A percentile compares a stretch with the other conserved stretches of the same genome.
These are phyloP conservation scores for Arxiozyma slooffiae DNA, from an alignment of 1,139 yeast genomes.

Conservation along the genomic window DNA sequence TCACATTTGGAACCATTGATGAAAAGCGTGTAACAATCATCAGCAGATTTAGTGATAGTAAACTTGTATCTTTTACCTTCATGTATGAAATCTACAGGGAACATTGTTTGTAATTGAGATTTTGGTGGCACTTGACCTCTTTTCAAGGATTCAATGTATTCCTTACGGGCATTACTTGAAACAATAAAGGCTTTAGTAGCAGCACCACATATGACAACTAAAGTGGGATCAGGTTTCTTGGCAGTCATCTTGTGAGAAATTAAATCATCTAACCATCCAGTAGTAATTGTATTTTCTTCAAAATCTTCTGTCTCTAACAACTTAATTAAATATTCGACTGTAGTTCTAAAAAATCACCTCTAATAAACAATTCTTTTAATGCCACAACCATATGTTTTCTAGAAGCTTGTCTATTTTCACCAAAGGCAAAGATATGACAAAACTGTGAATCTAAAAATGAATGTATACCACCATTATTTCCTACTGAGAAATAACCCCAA, in stretches of 20 bases:
- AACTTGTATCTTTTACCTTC: conserved; percentile 89
- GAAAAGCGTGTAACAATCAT: conserved; percentile 75
- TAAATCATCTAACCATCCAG: conserved; percentile 97
- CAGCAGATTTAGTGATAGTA: conserved; percentile 87
- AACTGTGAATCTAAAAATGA: conserved; percentile 96
- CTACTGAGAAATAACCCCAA: conserved; percentile 98
- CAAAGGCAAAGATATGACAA: conserved; percentile 97
- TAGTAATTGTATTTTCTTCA: conserved; percentile 90
- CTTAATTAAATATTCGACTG: conserved; percentile 92
- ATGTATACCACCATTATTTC: conserved; percentile 93
- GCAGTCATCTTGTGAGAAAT: conserved; percentile 89
- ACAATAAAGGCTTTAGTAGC: conserved; percentile 85
- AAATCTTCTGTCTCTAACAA: conserved; percentile 92
- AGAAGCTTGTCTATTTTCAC: conserved; percentile 95
- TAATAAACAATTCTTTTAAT: conserved; percentile 83
- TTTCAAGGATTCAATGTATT: conserved; percentile 65
- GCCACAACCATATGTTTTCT: conserved; percentile 99
- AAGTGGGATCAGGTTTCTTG: conserved; percentile 84
- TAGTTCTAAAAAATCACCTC: conserved; percentile 97
- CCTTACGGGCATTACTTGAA: conserved; percentile 59
- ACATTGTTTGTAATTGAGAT: conserved; percentile 70
- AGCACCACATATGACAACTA: conserved; percentile 96
- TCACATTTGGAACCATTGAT: conserved; percentile 87
- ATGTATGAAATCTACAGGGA: conserved; percentile 88
- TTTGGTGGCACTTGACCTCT: conserved; percentile 92